Evolutionary conservation across 2,329 filamentous ascomycete species (phyloP), one percentile per base, ranked within the genome.

Genomic region (Kalmusia sp.): DNA sequence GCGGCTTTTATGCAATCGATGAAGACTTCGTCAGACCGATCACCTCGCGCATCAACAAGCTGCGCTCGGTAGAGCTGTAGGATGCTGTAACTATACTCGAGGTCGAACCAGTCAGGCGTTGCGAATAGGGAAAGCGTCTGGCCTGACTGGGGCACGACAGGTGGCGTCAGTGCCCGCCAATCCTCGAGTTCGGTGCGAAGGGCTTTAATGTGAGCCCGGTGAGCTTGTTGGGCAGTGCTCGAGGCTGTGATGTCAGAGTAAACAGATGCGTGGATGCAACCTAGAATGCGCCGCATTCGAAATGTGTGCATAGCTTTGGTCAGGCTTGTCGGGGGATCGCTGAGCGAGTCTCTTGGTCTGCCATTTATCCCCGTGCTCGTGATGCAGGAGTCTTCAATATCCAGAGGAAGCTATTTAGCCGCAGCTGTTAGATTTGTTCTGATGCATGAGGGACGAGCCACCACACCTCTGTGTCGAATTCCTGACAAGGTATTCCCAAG

Each of bases 21-120:
- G 3, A 44, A 21, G 41, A 68, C 1, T 74, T n/a, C n/a, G n/a
- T n/a, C n/a, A n/a, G n/a, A n/a, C n/a, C n/a, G n/a, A n/a, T n/a
- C n/a, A n/a, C n/a, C n/a, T n/a, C n/a, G n/a, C n/a, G n/a, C n/a
- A n/a, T n/a, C n/a, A n/a, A n/a, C n/a, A n/a, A n/a, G n/a, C n/a
- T n/a, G n/a, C n/a, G n/a, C n/a, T n/a, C n/a, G 66, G 46, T 78
- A 76, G 1, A 79, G 59, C 2, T 77, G 57, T 4, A 78, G 60
- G 19, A 78, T 69, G 1, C 74, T 72, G 50, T 78, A 69, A 49
- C 76, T 57, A 40, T 77, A 77, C 1, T 71, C 72, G 1, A 78
- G 61, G 3, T 65, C 52, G 40, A 78, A 78, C 75, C 76, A 78
- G 11, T 70, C 67, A 5, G 53, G 52, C 0, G 75, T 76, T 0